phyloP scores from a whole-genome alignment of 805 yeast species.

The Wickerhamiella dianesei region DNA sequence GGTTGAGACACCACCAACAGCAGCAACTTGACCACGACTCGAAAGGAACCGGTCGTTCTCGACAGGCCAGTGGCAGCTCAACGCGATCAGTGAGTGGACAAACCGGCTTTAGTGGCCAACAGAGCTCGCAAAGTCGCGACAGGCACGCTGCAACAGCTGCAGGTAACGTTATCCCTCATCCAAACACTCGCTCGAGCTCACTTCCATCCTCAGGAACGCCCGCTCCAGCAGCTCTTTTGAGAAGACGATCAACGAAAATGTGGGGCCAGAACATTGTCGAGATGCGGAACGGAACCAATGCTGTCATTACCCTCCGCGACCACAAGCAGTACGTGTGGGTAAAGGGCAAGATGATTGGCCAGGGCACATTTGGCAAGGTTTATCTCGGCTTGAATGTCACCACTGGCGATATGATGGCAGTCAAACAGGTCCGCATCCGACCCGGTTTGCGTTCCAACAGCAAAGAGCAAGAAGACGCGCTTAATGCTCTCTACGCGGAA shows the following conservation, averaged over 20 bases:
- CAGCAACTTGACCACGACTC: background rate
- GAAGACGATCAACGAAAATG: constrained; percentile 80
- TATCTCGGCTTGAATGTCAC: constrained; percentile 85
- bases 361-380: constrained; percentile 93
- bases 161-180: no score
- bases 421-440: constrained; percentile 60
- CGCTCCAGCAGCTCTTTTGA: constrained; percentile 27
- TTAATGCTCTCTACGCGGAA: constrained; percentile 77
- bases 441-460: constrained; percentile 12
- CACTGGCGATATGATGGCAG: constrained; percentile 98
- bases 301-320: constrained; percentile 48
- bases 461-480: constrained; percentile 35
- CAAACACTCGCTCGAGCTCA: background rate
- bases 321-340: constrained; percentile 88
- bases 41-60: background rate
- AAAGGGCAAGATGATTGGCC: constrained; percentile 90
- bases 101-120: constrained; percentile 5
- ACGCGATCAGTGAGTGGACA: background rate
- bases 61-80: background rate
- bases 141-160: background rate
- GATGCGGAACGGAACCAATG: constrained; percentile 41
- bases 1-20: constrained; percentile 26
- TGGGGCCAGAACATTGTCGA: constrained; percentile 96
- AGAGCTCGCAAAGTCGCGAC: constrained; percentile 3
- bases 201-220: background rate